Evolutionary conservation across 139 green algal genomes (phyloP).

Genomic region (Chlamydomonas eustigma): DNA sequence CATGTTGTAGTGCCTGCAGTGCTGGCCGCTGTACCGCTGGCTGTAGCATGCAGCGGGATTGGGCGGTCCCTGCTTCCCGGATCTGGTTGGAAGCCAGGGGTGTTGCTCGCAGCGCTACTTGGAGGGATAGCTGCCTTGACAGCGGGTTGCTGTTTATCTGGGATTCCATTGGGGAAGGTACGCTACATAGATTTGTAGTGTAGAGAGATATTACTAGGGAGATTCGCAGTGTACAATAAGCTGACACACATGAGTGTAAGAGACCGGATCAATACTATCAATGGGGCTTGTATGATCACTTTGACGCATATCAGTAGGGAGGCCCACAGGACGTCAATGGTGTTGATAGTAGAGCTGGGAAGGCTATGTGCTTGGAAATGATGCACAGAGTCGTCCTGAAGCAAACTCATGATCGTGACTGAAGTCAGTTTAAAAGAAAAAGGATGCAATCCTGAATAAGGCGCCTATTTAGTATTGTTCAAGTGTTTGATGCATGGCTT

Average conservation of each 20-base stretch:
- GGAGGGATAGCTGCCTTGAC: background rate
- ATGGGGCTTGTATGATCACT: too few species aligned
- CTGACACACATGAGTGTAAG: background rate
- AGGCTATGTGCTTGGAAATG: background rate
- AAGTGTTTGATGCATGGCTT: background rate
- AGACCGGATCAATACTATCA: background rate
- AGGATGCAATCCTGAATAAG: background rate
- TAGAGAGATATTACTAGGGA: background rate
- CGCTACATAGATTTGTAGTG: background rate
- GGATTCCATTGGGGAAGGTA: slow-evolving; percentile 2
- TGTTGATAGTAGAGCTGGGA: background rate
- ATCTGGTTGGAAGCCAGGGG: background rate
- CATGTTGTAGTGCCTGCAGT: background rate
- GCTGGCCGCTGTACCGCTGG: background rate
- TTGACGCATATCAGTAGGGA: too few species aligned
- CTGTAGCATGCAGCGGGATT: background rate
- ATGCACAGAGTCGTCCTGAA: too few species aligned
- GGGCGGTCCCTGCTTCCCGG: background rate
- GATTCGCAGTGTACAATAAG: background rate
- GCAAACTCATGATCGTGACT: too few species aligned
- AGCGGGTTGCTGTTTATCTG: background rate
- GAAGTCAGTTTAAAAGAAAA: too few species aligned
- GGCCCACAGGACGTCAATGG: too few species aligned
- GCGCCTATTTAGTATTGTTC: background rate
- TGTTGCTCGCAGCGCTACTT: background rate